Evolutionary conservation across 352 stramenopile species (phyloP).

Genomic region (Phytophthora kernoviae): DNA sequence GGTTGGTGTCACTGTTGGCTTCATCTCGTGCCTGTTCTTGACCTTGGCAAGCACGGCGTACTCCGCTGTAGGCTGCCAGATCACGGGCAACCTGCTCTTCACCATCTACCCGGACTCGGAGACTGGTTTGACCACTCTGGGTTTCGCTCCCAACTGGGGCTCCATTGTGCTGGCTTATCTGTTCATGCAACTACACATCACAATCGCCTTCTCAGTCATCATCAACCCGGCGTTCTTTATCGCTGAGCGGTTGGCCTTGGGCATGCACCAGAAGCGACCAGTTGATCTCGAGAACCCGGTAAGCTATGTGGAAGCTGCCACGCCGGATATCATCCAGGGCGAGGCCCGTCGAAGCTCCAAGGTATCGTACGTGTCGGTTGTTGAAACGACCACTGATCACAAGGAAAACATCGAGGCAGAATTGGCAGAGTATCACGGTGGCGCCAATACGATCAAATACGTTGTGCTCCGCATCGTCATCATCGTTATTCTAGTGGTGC

Average conservation of each 20-base stretch:
- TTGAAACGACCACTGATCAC: conserved; percentile 17
- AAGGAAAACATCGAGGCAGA: conserved; percentile 22
- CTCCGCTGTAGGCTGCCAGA: conserved; percentile 55
- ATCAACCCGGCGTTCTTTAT: conserved; percentile 32
- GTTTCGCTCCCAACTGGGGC: conserved; percentile 34
- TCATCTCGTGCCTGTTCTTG: conserved; percentile 53
- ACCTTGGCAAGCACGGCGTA: conserved; percentile 45
- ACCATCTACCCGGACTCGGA: conserved; percentile 40
- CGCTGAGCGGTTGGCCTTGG: conserved; percentile 19
- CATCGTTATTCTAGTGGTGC: conserved; percentile 26
- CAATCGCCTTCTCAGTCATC: conserved; percentile 31
- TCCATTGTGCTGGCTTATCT: conserved; percentile 31
- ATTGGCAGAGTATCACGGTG: conserved; percentile 15
- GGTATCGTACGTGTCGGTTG: conserved; percentile 30
- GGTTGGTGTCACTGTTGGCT: conserved; percentile 45
- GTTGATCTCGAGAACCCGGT: conserved; percentile 14
- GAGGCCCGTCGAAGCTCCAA: conserved; percentile 7
- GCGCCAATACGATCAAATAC: conserved; percentile 29
- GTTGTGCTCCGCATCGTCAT: conserved; percentile 26
- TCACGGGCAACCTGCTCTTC: conserved; percentile 62
- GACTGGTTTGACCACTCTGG: conserved; percentile 29
- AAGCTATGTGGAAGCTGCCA: conserved; percentile 12
- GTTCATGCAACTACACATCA: conserved; percentile 37
- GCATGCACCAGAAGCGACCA: conserved; percentile 26
- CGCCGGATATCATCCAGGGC: not conserved